These are phyloP conservation scores for Magnaporthiopsis rhizophila DNA, from an alignment of 2,329 filamentous ascomycete species.

Conservation along the genomic window DNA sequence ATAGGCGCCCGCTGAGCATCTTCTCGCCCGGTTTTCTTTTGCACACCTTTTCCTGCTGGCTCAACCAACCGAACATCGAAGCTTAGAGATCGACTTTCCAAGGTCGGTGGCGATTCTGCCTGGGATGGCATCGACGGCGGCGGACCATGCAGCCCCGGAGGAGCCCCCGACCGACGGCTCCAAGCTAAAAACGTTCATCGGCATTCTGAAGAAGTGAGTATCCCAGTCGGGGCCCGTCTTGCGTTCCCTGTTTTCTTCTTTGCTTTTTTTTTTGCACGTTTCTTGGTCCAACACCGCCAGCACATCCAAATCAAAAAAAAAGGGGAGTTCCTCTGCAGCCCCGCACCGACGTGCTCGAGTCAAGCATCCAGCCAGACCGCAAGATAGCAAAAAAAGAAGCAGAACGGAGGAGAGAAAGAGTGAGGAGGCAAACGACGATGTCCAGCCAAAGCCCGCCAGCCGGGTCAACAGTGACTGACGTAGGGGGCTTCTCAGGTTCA, in stretches of 20 bases:
- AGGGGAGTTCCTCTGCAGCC: neutral
- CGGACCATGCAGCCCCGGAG: constrained; percentile 21
- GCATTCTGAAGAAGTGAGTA: constrained; percentile 77
- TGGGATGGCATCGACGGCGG: constrained; percentile 6
- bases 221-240: neutral
- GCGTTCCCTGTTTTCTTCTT: neutral
- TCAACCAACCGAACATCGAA: neutral
- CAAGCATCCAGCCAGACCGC: neutral
- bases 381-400: neutral
- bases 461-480: neutral
- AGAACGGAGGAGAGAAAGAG: neutral
- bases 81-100: neutral
- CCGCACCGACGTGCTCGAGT: neutral
- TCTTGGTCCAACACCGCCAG: neutral
- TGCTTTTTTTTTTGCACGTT: neutral
- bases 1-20: neutral
- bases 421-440: neutral
- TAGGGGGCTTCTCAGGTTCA: constrained; percentile 56
- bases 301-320: neutral
- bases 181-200: constrained; percentile 82
- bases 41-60: neutral
- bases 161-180: constrained; percentile 65
- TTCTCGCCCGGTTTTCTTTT: neutral
- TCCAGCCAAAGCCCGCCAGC: neutral
- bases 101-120: neutral